Conservation (phyloP, 2,329 filamentous ascomycete species). For the Pestalotiopsis sp. region DNA sequence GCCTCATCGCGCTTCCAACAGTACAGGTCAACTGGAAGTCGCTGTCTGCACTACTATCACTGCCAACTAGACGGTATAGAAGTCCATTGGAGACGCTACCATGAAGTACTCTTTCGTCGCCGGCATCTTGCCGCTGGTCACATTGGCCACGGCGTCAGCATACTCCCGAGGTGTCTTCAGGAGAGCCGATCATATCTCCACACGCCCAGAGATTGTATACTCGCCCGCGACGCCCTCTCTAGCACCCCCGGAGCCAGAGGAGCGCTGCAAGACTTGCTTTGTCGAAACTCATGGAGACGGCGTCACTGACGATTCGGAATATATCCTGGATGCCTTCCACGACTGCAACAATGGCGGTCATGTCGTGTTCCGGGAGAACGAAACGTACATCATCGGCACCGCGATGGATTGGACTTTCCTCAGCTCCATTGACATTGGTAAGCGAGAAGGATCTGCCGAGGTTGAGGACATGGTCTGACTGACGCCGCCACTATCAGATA, state of each 20-base stretch:
- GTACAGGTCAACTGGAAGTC: background rate
- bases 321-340: constrained; percentile 9
- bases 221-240: constrained; percentile 4
- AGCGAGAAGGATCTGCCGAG: constrained; percentile 33
- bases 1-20: background rate
- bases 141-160: background rate
- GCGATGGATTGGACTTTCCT: constrained; percentile 64
- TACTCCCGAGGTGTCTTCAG: background rate
- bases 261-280: constrained; percentile 12
- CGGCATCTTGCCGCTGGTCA: background rate
- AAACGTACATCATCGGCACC: constrained; percentile 60
- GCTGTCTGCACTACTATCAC: background rate
- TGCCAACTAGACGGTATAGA: background rate
- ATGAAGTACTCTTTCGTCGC: constrained; percentile 8
- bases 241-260: constrained; percentile 2
- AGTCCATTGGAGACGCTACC: background rate
- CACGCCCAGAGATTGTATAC: constrained; percentile 9
- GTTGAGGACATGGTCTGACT: background rate
- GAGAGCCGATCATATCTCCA: constrained; percentile 9
- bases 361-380: constrained; percentile 53
- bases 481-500: constrained; percentile 6
- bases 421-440: constrained; percentile 54
- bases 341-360: constrained; percentile 55
- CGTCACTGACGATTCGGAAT: constrained; percentile 10
- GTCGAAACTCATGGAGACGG: constrained; percentile 10